These are phyloP conservation scores for Allium fistulosum DNA, from an alignment of 106 monocot genomes.

Conservation along the genomic window DNA sequence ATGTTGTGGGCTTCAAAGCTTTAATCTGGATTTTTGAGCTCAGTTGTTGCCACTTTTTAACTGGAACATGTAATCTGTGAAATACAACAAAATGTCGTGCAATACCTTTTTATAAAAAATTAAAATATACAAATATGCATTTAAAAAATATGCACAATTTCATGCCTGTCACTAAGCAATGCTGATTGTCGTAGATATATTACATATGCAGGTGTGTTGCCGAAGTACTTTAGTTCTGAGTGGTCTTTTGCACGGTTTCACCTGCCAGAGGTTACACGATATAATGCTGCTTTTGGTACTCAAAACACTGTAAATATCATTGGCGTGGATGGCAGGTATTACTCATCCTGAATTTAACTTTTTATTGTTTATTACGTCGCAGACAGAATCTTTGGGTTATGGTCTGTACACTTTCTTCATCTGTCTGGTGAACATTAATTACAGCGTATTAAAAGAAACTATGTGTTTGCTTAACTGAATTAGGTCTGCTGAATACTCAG, in stretches of 20 bases:
- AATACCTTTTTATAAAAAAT: no score
- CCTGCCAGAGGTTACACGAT: conserved; percentile 67
- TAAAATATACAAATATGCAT: neutral
- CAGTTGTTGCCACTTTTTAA: no score
- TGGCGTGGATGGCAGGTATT: conserved; percentile 88
- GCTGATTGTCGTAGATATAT: no score
- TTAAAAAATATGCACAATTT: neutral
- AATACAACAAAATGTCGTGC: no score
- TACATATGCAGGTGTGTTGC: conserved; percentile 42
- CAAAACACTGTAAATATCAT: conserved; percentile 71
- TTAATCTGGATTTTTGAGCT: no score
- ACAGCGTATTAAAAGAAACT: neutral
- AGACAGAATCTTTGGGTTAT: neutral
- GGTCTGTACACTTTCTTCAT: neutral
- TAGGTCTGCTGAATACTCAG: no score
- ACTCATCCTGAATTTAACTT: neutral
- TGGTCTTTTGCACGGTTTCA: conserved; percentile 98
- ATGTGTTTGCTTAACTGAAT: no score
- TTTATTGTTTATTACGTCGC: neutral
- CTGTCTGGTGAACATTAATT: neutral
- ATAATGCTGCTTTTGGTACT: conserved; percentile 74
- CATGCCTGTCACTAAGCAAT: no score
- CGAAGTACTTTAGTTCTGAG: conserved; percentile 94
- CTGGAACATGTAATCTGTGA: no score
- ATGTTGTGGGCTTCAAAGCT: no score